Evolutionary conservation across 345 rosid genomes (phyloP).

Genomic region (Eucalyptus tenuipes): DNA sequence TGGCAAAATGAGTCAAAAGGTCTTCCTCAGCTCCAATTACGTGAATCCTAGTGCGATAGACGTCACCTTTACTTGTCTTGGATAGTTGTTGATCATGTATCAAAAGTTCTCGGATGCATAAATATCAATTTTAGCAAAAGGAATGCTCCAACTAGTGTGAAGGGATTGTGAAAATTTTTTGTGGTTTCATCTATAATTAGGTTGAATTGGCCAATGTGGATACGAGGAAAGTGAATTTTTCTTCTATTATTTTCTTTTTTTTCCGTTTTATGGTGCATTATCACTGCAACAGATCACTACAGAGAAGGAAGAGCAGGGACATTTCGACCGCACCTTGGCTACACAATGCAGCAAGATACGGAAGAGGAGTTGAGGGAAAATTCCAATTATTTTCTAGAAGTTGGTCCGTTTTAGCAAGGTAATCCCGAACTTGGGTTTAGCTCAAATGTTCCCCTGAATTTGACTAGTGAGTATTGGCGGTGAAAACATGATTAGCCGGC

Average conservation of each 20-base stretch:
- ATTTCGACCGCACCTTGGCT: background rate
- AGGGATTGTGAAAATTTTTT: background rate
- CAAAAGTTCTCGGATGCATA: background rate
- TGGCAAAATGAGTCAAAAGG: background rate
- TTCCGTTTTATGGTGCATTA: background rate
- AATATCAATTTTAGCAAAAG: background rate
- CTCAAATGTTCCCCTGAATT: background rate
- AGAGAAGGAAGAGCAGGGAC: background rate
- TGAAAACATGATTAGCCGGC: background rate
- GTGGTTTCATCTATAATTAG: background rate
- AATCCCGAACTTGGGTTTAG: background rate
- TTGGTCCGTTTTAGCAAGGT: background rate
- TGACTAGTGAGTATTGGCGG: background rate
- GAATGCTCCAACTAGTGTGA: background rate
- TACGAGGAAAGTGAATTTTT: background rate
- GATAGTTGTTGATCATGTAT: background rate
- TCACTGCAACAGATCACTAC: background rate
- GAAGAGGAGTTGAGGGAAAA: background rate
- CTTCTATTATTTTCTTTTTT: too few species aligned
- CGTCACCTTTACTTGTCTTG: background rate
- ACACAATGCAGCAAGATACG: background rate
- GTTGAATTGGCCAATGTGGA: background rate
- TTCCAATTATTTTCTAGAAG: background rate
- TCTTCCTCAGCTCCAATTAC: background rate
- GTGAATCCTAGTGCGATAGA: background rate